Evolutionary conservation across 768 basidiomycete species (phyloP), one percentile per base, ranked within the genome.

Genomic region (Termitomyces sp.): DNA sequence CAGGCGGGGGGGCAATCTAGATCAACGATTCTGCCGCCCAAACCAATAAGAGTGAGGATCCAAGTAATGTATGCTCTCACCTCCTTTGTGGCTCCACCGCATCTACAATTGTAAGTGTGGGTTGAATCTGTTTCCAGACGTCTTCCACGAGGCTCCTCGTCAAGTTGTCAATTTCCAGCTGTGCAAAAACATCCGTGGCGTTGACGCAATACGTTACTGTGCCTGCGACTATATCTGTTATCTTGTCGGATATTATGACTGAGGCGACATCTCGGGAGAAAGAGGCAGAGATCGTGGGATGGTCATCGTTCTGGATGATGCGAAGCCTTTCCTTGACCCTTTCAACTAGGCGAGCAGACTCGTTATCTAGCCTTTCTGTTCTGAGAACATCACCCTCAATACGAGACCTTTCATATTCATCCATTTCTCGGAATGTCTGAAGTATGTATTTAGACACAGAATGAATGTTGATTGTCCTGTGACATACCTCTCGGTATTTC

Each of bases 401-500:
- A 10, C 57, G 60, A 5, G 50, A 41, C 14, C 14, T 42, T 45
- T 53, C 60, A 14, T 49, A 58, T 21, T 37, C 41, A 1, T 49
- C 55, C 57, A 61, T 55, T n/a, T 34, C 21, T 27, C n/a, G 46
- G 7, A 50, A 47, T 16, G 40, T 16, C 60, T 61, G 43, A 14
- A 17, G 7, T 10, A 8, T 50, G 10, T 5, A 37, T 16, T 12
- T 39, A 4, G 8, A 43, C 19, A 32, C 8, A 7, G 10, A 11
- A 21, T 21, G 9, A n/a, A 27, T 5, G 27, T 30, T 19, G 14
- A 14, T 2, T 9, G 12, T 6, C 5, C 7, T 25, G 17, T 44
- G 12, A 35, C 27, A 11, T 10, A 57, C 56, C 28, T 52, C 45
- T 54, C 21, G 41, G 44, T 57, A 60, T 8, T 35, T 51, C 21